Evolutionary conservation across 2,329 filamentous ascomycete genomes (phyloP), one percentile per base, ranked within the genome.

Genomic region (Didymella arachidicola): DNA sequence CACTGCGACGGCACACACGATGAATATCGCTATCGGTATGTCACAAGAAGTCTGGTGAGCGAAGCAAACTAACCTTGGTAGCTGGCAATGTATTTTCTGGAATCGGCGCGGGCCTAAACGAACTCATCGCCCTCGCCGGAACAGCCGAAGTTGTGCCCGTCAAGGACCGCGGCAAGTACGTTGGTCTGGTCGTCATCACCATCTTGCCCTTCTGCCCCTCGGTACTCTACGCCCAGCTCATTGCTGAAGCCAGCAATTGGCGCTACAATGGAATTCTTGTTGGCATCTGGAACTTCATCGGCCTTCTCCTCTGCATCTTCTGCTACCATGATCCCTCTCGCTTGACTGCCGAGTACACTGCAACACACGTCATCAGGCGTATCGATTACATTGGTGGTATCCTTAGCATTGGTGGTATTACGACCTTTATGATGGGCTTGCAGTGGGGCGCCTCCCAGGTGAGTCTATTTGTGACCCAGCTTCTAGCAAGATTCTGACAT

Each of bases 141-240:
- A 88, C 87, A 1, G 86, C 87, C 2, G 88, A 91, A 70, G 81
- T 91, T 59, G 89, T 87, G 0, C 88, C 89, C 1, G 85, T 85
- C 19, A 79, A 83, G 18, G 85, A 89, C 72, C 83, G 89, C 46
- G 88, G 86, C 29, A 82, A 82, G 68, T 89, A 89, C 67, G 83
- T 89, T 25, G 84, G 84, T 12, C 72, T 81, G 0, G 75, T 90
- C 14, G 83, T 88, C 44, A 81, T 88, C 66, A 86, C 84, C 53
- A 87, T 89, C 57, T 62, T 87, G 1, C 87, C 86, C 0, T 89
- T 89, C 69, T 83, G 83, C 56, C 86, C 87, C 0, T 84, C 85
- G 1, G 86, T 87, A 0, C 74, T 89, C 22, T 89, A 83, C 76
- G 86, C 80, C 32, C 86, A 89, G 69, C 78, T 87, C 72, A 83